These are phyloP conservation scores for Tulasnella sp. DNA, from an alignment of 768 basidiomycete genomes.

Conservation along the genomic window DNA sequence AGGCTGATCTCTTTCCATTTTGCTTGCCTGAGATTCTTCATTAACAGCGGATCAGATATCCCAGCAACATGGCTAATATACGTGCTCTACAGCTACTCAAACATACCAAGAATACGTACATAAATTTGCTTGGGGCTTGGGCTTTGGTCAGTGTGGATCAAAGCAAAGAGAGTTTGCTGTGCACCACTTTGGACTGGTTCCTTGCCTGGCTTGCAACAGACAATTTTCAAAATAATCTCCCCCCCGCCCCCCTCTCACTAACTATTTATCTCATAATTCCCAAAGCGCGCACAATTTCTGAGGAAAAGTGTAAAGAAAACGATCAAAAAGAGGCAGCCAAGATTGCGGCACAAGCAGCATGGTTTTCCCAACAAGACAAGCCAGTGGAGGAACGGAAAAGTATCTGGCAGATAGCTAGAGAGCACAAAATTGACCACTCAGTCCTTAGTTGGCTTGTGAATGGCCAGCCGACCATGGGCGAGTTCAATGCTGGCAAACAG, in stretches of 20 bases:
- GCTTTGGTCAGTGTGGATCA: too few relatives aligned
- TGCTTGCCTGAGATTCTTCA: too few relatives aligned
- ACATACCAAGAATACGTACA: too few relatives aligned
- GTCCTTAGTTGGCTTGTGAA: constrained; percentile 24
- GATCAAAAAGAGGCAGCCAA: background rate
- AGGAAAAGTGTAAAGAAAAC: background rate
- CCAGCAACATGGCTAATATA: too few relatives aligned
- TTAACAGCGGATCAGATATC: too few relatives aligned
- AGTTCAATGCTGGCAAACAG: constrained; percentile 28
- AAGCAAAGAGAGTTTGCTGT: too few relatives aligned
- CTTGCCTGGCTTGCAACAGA: too few relatives aligned
- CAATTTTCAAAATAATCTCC: too few relatives aligned
- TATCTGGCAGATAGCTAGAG: background rate
- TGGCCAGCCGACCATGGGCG: constrained; percentile 25
- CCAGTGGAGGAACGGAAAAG: background rate
- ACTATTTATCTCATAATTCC: background rate
- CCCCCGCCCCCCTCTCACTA: background rate
- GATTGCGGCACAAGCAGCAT: background rate
- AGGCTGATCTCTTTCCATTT: too few relatives aligned
- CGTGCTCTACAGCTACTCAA: too few relatives aligned
- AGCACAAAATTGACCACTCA: constrained; percentile 16
- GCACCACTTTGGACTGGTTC: too few relatives aligned
- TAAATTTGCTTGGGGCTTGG: too few relatives aligned
- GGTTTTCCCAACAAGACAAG: background rate
- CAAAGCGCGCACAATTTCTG: background rate